Conservation (phyloP, 768 basidiomycete species). For the Trametes sanguinea region DNA sequence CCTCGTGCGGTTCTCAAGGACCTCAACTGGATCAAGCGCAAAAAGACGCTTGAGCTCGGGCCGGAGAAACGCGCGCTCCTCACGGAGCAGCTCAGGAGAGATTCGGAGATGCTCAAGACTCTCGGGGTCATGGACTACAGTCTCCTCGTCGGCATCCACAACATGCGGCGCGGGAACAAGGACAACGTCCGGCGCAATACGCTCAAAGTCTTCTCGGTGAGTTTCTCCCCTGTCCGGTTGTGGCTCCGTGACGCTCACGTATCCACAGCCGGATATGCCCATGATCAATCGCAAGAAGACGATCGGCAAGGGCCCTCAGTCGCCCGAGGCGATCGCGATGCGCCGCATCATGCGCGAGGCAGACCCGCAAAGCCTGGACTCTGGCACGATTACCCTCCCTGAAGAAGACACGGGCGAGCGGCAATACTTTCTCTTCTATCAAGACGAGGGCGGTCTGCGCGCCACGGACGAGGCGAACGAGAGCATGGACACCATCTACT, state of each 20-base stretch:
- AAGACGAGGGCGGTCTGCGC: conserved; percentile 91
- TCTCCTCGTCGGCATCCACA: conserved; percentile 91
- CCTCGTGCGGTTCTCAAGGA: conserved; percentile 93
- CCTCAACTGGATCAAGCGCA: conserved; percentile 90
- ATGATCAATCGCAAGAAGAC: conserved; percentile 62
- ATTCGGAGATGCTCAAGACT: conserved; percentile 80
- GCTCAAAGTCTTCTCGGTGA: conserved; percentile 87
- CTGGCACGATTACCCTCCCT: conserved; percentile 52
- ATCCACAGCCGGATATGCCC: conserved; percentile 66
- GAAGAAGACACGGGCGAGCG: conserved; percentile 62
- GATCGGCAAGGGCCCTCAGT: conserved; percentile 52
- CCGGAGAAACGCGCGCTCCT: conserved; percentile 93
- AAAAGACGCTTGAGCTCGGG: conserved; percentile 81
- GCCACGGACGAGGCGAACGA: conserved; percentile 88
- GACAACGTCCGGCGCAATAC: conserved; percentile 92
- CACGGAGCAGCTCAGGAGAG: conserved; percentile 87
- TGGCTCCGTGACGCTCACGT: not conserved
- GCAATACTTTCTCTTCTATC: conserved; percentile 88
- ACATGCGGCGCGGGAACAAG: conserved; percentile 84
- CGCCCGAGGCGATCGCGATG: conserved; percentile 80
- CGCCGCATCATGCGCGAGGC: conserved; percentile 84
- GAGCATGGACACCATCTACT: conserved; percentile 78
- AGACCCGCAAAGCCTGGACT: conserved; percentile 71
- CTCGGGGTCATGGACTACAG: conserved; percentile 97
- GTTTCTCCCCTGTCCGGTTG: conserved; percentile 34